phyloP scores from a whole-genome alignment of 768 basidiomycete genomes.

The Saitozyma podzolica region DNA sequence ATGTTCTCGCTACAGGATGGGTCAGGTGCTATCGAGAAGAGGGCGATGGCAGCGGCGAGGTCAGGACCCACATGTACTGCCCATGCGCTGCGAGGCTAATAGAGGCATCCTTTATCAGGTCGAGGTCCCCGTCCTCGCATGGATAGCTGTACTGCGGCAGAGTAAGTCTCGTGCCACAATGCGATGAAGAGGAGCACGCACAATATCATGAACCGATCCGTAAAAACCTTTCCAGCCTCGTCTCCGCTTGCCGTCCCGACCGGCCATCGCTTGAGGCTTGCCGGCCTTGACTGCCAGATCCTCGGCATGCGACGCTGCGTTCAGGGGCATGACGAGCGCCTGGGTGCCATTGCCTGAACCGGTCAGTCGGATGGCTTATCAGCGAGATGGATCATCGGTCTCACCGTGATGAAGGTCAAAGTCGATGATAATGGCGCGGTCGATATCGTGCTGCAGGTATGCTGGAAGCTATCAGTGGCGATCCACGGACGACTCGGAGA shows the following conservation, averaged over 20 bases:
- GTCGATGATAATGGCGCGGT: conserved; percentile 81
- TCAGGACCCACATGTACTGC: conserved; percentile 63
- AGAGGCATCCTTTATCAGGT: conserved; percentile 82
- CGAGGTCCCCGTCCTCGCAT: conserved; percentile 83
- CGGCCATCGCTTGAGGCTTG: conserved; percentile 53
- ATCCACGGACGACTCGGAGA: neutral
- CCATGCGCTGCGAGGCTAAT: conserved; percentile 76
- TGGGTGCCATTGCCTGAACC: conserved; percentile 86
- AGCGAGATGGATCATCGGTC: conserved; percentile 13
- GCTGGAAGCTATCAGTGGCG: conserved; percentile 57
- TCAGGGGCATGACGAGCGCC: conserved; percentile 84
- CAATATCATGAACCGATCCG: conserved; percentile 88
- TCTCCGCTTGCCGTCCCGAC: conserved; percentile 50
- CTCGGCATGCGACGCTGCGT: conserved; percentile 77
- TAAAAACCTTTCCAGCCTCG: conserved; percentile 64
- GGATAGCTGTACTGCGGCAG: conserved; percentile 61
- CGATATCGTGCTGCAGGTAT: conserved; percentile 73
- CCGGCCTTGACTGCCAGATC: conserved; percentile 56
- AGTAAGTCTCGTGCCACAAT: neutral
- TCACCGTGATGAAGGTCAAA: conserved; percentile 88
- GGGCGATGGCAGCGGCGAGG: too few relatives aligned
- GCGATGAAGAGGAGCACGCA: conserved; percentile 56
- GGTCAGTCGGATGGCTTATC: neutral
- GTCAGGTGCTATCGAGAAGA: neutral
- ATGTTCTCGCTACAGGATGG: conserved; percentile 54